Conservation (phyloP, 176 grass and related monocot species). For the Oryza glaberrima region DNA sequence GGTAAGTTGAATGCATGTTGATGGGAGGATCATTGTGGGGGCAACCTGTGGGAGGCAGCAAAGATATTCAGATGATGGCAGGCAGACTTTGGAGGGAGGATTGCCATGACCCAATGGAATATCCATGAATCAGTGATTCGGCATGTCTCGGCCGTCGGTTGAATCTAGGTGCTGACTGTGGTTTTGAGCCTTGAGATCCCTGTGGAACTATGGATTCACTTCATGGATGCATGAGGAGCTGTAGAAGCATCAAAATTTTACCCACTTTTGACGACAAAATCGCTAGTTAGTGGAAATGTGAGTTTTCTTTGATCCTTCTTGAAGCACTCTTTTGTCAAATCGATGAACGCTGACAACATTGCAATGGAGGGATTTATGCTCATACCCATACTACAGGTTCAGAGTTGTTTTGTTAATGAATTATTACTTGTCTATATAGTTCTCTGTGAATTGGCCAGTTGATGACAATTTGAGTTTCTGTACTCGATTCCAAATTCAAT, state of each 20-base stretch:
- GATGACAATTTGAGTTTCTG: too few relatives aligned
- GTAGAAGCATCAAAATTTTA: neutral
- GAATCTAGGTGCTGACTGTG: neutral
- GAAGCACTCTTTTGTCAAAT: neutral
- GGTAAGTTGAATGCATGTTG: constrained; percentile 31
- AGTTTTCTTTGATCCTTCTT: constrained; percentile 4
- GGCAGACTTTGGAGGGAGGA: constrained; percentile 38
- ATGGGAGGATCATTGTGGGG: constrained; percentile 50
- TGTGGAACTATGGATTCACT: neutral
- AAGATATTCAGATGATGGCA: constrained; percentile 52
- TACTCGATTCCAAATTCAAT: too few relatives aligned
- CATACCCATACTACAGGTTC: neutral
- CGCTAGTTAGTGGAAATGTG: neutral
- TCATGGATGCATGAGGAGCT: neutral
- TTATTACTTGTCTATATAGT: neutral
- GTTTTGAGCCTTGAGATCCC: neutral
- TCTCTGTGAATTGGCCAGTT: neutral
- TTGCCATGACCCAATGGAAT: constrained; percentile 35
- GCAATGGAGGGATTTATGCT: neutral
- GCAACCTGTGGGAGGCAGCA: constrained; percentile 39
- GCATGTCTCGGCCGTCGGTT: constrained; percentile 24
- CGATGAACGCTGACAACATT: neutral
- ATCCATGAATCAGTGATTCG: constrained; percentile 36
- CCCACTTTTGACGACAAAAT: neutral
- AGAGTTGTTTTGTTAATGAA: neutral